Evolutionary conservation across 176 grass and related monocot genomes (phyloP), one percentile per base, ranked within the genome.

Genomic region (Neostapfia colusana): DNA sequence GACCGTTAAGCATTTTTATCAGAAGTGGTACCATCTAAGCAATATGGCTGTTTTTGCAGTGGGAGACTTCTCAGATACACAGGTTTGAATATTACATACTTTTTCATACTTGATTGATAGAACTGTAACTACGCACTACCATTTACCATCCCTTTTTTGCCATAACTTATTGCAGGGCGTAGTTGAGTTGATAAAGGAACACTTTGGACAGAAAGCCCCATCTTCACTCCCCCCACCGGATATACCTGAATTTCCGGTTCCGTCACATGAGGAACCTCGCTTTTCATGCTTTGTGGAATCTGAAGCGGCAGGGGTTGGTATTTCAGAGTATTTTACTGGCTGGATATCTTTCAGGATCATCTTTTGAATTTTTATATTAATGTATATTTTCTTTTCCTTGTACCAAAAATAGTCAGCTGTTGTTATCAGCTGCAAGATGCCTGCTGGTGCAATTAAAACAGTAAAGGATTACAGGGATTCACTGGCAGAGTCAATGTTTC

Each of bases 251-350:
- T 95, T 99, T 74, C 70, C 74, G 62, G 87, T 99, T 83, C 95
- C 91, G 59, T 92, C 91, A 0, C 95, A 99, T 75, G 70, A 81
- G 86, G 89, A 99, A 85, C 91, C 91, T 90, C 95, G 95, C 10
- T 90, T 92, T 87, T 99, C 95, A 64, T 99, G 95, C 74, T 95
- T 99, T 88, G 85, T 99, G 36, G 95, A 99, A 92, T 99, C 91
- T 44, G 95, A 99, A 90, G 95, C 95, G 67, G 91, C 95, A 82
- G 91, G 95, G 87, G 95, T 99, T 80, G 69, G 92, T 82, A 36
- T 36, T 61, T 55, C 39, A 57, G 85, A 67, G 36, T 73, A 13
- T 54, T 59, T 58, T 72, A 43, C 12, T 35, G 9, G 26, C 20
- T 65, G 10, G 24, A 49, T 65, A 20, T 75, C 8, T 79, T 50